Evolutionary conservation across 495 filamentous ascomycete genomes (phyloP), one percentile per base, ranked within the genome.

Genomic region (Rostrohypoxylon terebratum): DNA sequence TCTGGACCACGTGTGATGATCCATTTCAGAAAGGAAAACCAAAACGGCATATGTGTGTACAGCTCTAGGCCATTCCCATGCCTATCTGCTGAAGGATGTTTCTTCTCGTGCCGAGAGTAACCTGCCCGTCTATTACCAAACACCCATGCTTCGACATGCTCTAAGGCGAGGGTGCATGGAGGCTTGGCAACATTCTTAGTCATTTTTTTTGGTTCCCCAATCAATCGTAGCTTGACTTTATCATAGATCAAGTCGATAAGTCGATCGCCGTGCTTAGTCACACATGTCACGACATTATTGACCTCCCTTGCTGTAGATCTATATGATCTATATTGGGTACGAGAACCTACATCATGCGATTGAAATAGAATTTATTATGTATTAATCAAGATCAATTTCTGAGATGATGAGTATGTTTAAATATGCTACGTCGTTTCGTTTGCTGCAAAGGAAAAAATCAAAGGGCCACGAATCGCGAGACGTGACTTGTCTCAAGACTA

Each of bases 21-120:
- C n/a, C n/a, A n/a, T n/a, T n/a, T n/a, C n/a, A 57, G 25, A 54
- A 13, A 40, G 47, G 20, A 36, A 53, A 75, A 60, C 69, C 40
- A 71, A 62, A 80, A 86, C 79, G 96, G 96, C 96, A 99, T 97
- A 91, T 93, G 94, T 99, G 96, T 99, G 96, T 99, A 99, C 96
- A 98, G 93, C 94, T 88, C 85, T 88, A 87, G 87, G 87, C 85
- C 82, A 82, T 65, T 59, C 60, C 87, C 82, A 91, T 94, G 92
- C 89, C 87, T 88, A 86, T 82, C 78, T 90, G 92, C 93, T 98
- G 95, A 98, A 98, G 96, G 96, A 95, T 74, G 16, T 91, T 82
- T 90, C 86, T 85, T 84, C 85, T 90, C 94, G 92, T 99, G 96
- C 96, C 96, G 85, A 98, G 90, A 99, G 79, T 79, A 83, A 84